Evolutionary conservation across 1,284 basidiomycete species (phyloP).

Genomic region (Polyporus tsugae): DNA sequence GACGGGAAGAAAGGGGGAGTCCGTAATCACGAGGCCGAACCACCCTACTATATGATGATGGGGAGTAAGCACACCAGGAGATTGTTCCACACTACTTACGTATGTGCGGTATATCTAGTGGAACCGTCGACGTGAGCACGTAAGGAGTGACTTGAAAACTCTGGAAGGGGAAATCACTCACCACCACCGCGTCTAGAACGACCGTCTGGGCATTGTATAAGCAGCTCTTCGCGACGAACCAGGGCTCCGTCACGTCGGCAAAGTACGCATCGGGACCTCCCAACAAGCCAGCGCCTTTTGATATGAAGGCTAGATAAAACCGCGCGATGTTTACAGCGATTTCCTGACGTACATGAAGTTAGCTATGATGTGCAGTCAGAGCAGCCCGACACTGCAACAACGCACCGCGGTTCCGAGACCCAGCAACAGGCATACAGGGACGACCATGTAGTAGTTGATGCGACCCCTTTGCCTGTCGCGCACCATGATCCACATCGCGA

Average conservation of each 20-base stretch:
- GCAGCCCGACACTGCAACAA: no score
- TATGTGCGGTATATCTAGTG: constrained; percentile 27
- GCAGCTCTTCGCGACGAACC: constrained; percentile 16
- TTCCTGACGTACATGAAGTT: constrained; percentile 28
- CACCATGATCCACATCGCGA: constrained; percentile 32
- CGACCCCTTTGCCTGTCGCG: no score
- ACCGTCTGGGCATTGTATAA: constrained; percentile 3
- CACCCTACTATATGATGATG: constrained; percentile 18
- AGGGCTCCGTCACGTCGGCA: constrained; percentile 35
- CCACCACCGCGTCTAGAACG: constrained; percentile 11
- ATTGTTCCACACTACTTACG: constrained; percentile 40
- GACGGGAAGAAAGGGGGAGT: not conserved
- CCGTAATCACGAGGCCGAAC: constrained; percentile 31
- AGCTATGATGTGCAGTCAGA: no score
- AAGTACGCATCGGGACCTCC: constrained; percentile 35
- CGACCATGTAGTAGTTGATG: no score
- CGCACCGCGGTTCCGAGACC: no score
- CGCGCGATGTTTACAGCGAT: constrained; percentile 33
- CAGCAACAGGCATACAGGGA: no score
- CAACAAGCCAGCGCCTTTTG: not conserved
- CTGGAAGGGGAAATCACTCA: not conserved
- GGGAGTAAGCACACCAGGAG: constrained; percentile 37
- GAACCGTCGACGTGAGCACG: not conserved
- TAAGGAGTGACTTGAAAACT: no score
- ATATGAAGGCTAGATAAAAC: not conserved